These are phyloP conservation scores for Mycosphaerella arachidis DNA, from an alignment of 2,329 filamentous ascomycete genomes.

Conservation along the genomic window DNA sequence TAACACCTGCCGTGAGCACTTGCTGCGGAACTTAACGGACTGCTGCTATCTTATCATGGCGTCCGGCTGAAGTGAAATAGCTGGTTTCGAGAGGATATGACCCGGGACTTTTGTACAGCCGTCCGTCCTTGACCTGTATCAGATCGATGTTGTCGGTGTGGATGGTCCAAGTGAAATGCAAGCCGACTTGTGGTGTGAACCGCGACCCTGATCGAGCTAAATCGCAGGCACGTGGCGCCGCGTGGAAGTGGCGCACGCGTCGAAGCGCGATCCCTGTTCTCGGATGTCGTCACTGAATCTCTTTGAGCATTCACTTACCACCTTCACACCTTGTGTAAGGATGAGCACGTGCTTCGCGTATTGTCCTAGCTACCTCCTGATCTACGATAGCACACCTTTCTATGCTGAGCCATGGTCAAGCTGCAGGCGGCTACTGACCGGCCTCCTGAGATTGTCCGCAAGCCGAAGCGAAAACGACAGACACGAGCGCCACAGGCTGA, in stretches of 20 bases:
- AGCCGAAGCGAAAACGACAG: slow-evolving; percentile 14
- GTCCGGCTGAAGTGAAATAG: not conserved
- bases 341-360: too few species aligned
- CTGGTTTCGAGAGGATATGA: not conserved
- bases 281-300: slow-evolving; percentile 6
- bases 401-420: slow-evolving; percentile 37
- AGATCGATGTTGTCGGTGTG: not conserved
- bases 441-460: slow-evolving; percentile 9
- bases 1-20: not conserved
- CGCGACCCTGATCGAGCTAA: not conserved
- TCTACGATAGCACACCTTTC: not conserved
- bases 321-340: not conserved
- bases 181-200: not conserved
- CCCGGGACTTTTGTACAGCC: too few species aligned
- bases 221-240: not conserved
- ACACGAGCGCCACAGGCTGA: slow-evolving; percentile 5
- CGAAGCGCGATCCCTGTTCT: not conserved
- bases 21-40: slow-evolving; percentile 1
- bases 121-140: too few species aligned
- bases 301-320: slow-evolving; percentile 2
- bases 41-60: not conserved
- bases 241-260: not conserved
- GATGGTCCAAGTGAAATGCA: not conserved
- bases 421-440: slow-evolving; percentile 44
- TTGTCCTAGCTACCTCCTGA: not conserved